Base-by-base conservation (phyloP, 2,329 filamentous ascomycete genomes). In the Xylaria sp. region DNA sequence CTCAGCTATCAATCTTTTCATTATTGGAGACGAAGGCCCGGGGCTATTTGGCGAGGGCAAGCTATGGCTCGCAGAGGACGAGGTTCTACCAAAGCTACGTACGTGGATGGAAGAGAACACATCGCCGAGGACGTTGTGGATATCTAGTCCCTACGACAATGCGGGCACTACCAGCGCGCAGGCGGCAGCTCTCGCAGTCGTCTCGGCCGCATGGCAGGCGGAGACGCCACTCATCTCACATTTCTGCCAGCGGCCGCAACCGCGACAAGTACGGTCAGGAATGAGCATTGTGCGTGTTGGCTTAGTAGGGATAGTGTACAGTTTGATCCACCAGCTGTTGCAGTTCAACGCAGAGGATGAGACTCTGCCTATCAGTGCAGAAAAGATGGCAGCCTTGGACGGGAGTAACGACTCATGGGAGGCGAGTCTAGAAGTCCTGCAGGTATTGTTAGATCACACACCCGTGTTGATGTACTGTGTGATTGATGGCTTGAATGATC, bases 221-320 rank as follows among this genome's bases (percentile, higher is more conserved):
- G 55, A 67, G 59, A 43, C 63, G 9, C 61, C 63, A 19, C 4
- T 67, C 6, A 66, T 67, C 58, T 66, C 65, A 6, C 63, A 66
- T 33, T 62, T 67, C 33, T 66, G 63, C 49, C 42, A 56, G 31
- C 55, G 66, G 9, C 58, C 58, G 15, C 58, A 17, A 49, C 47
- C 21, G 11, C 5, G 33, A 45, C 21, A 49, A 52, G 9, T 42
- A 19, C 54, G 54, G 7, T n/a, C 47, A 8, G 52, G 50, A 5
- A 60, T 63, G 58, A 53, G 56, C 33, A 53, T 56, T 7, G 61
- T 50, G 21, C 57, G 63, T 23, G 52, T 53, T 19, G 61, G 66
- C 2, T 40, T 67, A 9, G 21, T 66, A n/a, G 63, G 66, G 12
- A 1, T 64, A 7, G 55, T 66, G 8, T 66, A 66, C 28, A 62